phyloP scores from a whole-genome alignment of 1,284 basidiomycete genomes.

The Baeospora myosura region DNA sequence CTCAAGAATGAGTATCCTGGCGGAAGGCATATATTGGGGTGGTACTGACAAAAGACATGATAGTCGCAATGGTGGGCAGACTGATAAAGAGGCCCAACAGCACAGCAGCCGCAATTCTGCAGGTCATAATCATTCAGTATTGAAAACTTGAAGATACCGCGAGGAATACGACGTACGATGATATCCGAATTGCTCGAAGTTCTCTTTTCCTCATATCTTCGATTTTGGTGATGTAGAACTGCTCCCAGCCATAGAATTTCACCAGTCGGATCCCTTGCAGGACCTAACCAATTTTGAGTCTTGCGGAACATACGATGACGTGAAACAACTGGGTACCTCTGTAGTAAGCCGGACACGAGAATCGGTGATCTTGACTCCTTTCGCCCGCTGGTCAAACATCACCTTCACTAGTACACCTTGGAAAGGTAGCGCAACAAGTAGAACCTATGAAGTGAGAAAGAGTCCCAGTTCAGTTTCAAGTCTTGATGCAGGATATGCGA shows the following conservation, averaged over 20 bases:
- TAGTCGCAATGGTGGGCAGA: slow-evolving; percentile 54
- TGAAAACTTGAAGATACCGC: background rate
- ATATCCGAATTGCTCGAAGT: slow-evolving; percentile 39
- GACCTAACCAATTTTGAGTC: slow-evolving; percentile 27
- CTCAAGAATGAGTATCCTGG: background rate
- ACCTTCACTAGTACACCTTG: slow-evolving; percentile 55
- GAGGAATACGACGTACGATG: slow-evolving; percentile 34
- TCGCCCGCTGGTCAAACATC: slow-evolving; percentile 58
- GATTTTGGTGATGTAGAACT: slow-evolving; percentile 54
- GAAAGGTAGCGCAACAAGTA: slow-evolving; percentile 54
- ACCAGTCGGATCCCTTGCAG: slow-evolving; percentile 58
- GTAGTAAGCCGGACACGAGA: slow-evolving; percentile 57
- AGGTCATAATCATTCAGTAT: too few species aligned
- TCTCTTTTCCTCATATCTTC: slow-evolving; percentile 44
- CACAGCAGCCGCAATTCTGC: slow-evolving; percentile 43
- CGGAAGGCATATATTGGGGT: background rate
- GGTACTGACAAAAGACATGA: slow-evolving; percentile 48
- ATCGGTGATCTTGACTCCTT: slow-evolving; percentile 70
- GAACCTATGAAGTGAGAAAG: slow-evolving; percentile 22
- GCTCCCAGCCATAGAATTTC: slow-evolving; percentile 58
- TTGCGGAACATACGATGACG: background rate
- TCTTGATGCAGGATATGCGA: too few species aligned
- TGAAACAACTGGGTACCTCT: slow-evolving; percentile 32
- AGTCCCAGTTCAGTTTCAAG: background rate
- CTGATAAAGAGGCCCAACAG: slow-evolving; percentile 53